These are phyloP conservation scores for Pezizomycotina sp. DNA, from an alignment of 2,329 filamentous ascomycete species.

Conservation along the genomic window DNA sequence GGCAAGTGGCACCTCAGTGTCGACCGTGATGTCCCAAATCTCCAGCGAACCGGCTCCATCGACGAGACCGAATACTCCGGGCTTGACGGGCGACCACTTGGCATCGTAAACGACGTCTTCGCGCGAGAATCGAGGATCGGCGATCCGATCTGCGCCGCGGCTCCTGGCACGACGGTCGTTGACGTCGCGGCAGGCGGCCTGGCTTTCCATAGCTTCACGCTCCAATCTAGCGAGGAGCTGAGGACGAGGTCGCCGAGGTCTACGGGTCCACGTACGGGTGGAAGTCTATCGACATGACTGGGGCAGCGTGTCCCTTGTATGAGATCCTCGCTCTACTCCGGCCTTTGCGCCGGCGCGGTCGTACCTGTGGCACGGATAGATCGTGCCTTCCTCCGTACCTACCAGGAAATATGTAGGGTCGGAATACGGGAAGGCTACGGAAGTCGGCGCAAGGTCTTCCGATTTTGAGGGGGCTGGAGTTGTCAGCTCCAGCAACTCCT, in stretches of 20 bases:
- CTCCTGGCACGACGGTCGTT: slow-evolving; percentile 35
- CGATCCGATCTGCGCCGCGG: slow-evolving; percentile 33
- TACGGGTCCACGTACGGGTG: slow-evolving; percentile 83
- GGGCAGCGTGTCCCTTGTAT: slow-evolving; percentile 80
- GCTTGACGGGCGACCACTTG: slow-evolving; percentile 84
- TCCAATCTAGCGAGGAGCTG: slow-evolving; percentile 90
- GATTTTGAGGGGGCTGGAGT: slow-evolving; percentile 75
- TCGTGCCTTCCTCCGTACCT: slow-evolving; percentile 88
- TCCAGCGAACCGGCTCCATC: slow-evolving; percentile 86
- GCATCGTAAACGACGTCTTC: slow-evolving; percentile 97
- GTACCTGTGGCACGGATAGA: slow-evolving; percentile 92
- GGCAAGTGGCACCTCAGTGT: slow-evolving; percentile 80
- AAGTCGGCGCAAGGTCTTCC: slow-evolving; percentile 87
- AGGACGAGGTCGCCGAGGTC: slow-evolving; percentile 89
- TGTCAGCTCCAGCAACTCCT: slow-evolving; percentile 78
- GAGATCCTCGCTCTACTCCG: slow-evolving; percentile 74
- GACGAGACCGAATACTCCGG: slow-evolving; percentile 84
- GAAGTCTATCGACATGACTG: slow-evolving; percentile 91
- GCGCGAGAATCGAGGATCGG: slow-evolving; percentile 80
- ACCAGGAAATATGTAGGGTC: slow-evolving; percentile 97
- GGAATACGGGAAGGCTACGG: slow-evolving; percentile 81
- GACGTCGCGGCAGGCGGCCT: slow-evolving; percentile 60
- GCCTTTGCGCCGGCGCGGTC: slow-evolving; percentile 94
- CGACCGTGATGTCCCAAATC: slow-evolving; percentile 84
- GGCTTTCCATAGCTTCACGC: slow-evolving; percentile 90